phyloP scores from a whole-genome alignment of 2,329 filamentous ascomycete species.

The Diaporthe sp. region DNA sequence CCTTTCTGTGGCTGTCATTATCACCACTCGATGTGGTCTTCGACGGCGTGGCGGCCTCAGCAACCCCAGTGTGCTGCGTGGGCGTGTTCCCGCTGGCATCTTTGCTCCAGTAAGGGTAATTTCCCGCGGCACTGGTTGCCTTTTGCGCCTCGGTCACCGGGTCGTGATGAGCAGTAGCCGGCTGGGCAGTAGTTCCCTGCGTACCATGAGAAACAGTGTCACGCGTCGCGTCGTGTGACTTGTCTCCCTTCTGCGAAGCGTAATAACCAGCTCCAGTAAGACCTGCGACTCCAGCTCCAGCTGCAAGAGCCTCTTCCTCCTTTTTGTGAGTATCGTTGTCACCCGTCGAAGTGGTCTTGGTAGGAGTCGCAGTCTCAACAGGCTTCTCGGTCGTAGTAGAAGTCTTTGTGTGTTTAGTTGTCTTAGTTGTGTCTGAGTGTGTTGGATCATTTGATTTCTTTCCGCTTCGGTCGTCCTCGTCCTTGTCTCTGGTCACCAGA shows the following conservation, averaged over 20 bases:
- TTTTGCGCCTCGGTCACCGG: conserved; percentile 2
- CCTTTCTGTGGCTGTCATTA: conserved; percentile 13
- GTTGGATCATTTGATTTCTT: not conserved
- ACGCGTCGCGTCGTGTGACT: not conserved
- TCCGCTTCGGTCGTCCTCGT: not conserved
- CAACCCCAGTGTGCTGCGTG: not conserved
- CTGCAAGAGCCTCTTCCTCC: conserved; percentile 14
- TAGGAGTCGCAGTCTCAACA: not conserved
- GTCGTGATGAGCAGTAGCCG: not conserved
- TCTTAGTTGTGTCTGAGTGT: not conserved
- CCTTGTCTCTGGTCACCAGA: conserved; percentile 21
- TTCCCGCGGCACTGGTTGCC: conserved; percentile 29
- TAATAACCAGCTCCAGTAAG: conserved; percentile 30
- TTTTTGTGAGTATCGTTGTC: conserved; percentile 5
- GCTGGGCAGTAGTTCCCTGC: not conserved
- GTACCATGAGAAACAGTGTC: not conserved
- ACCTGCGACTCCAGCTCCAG: conserved; percentile 27
- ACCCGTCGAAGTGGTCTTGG: not conserved
- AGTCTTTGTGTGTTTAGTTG: not conserved
- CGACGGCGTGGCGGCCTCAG: not conserved
- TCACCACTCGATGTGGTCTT: not conserved
- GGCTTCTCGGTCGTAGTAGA: not conserved
- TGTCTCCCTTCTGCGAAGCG: not conserved
- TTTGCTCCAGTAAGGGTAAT: conserved; percentile 11
- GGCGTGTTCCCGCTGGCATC: too few species aligned